These are phyloP conservation scores for Calonectria hawksworthii DNA, from an alignment of 2,329 filamentous ascomycete genomes.

Conservation along the genomic window DNA sequence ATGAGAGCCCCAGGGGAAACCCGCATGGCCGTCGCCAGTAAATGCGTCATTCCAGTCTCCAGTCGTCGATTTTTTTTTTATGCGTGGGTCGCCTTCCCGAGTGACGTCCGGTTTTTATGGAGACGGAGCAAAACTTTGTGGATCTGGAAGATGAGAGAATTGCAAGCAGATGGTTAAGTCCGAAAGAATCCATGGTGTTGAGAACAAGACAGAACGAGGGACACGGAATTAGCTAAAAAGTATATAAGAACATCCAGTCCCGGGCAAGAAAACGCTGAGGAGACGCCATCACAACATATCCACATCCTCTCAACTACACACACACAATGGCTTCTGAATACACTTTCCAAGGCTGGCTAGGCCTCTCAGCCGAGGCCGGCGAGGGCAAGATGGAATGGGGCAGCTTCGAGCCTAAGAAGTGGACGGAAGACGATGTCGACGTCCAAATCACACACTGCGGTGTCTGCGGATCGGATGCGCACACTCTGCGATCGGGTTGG, in stretches of 20 bases:
- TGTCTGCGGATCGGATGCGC: constrained; percentile 74
- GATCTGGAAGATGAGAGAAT: constrained; percentile 4
- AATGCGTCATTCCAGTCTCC: neutral
- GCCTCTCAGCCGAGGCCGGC: constrained; percentile 54
- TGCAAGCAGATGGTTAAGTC: constrained; percentile 3
- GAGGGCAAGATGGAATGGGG: constrained; percentile 69
- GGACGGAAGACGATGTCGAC: constrained; percentile 76
- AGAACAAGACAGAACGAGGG: neutral
- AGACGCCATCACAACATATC: neutral
- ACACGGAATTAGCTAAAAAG: neutral
- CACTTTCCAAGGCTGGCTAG: constrained; percentile 59
- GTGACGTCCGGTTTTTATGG: neutral
- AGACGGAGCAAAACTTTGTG: neutral
- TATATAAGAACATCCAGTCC: neutral
- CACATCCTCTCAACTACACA: neutral
- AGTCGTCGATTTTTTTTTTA: neutral
- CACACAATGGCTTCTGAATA: constrained; percentile 21
- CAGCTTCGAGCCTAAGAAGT: constrained; percentile 72
- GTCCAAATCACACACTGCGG: constrained; percentile 76
- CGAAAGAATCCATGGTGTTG: neutral
- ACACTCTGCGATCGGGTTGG: constrained; percentile 70
- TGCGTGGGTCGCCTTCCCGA: neutral
- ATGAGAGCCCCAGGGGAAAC: neutral
- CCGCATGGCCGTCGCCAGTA: neutral
- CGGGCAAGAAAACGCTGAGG: neutral